Conservation (phyloP, 2,329 filamentous ascomycete species). For the Coniochaeta hoffmannii region DNA sequence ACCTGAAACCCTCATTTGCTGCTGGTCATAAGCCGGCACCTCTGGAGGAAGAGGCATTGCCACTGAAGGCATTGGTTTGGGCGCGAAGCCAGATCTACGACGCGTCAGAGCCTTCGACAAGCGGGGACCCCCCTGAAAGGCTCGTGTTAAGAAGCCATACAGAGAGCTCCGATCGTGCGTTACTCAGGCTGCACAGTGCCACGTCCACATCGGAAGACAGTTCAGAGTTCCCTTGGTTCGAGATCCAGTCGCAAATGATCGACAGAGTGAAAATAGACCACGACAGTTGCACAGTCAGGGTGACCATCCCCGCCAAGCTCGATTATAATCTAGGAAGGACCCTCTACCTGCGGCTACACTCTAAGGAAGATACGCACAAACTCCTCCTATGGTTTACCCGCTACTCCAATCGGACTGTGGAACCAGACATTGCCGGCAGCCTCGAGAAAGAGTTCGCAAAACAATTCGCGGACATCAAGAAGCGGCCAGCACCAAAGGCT, state of each 20-base stretch:
- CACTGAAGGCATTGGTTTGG: background rate
- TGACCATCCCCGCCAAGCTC: background rate
- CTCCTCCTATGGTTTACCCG: background rate
- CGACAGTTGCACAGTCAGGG: background rate
- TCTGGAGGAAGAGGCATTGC: background rate
- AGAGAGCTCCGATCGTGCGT: background rate
- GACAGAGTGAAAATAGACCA: background rate
- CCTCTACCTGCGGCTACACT: background rate
- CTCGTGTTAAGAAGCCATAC: background rate
- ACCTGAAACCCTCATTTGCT: background rate
- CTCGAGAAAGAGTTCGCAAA: background rate
- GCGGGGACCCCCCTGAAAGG: background rate
- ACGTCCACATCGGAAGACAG: background rate
- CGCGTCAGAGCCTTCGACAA: background rate
- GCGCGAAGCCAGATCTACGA: background rate
- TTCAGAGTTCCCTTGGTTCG: background rate
- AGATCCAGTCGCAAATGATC: background rate
- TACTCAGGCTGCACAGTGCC: background rate
- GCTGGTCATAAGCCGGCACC: background rate
- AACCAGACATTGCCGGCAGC: background rate
- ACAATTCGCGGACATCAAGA: background rate
- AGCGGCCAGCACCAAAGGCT: background rate
- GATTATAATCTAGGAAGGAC: background rate
- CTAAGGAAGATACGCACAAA: background rate
- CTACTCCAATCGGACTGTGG: background rate